These are phyloP conservation scores for Macrolepiota dolichaula DNA, from an alignment of 768 basidiomycete genomes.

Conservation along the genomic window DNA sequence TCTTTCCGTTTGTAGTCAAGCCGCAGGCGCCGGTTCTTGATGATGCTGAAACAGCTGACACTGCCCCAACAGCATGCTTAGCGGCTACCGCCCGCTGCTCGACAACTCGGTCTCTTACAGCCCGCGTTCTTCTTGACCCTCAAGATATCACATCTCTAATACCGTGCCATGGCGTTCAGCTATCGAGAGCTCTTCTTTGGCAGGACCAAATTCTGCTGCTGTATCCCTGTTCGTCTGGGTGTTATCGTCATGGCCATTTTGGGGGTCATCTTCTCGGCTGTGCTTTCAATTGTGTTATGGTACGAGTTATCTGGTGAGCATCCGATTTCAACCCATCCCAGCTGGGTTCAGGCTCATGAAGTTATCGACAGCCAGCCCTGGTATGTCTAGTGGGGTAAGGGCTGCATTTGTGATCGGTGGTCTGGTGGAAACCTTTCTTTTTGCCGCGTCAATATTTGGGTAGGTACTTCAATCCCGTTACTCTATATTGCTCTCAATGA, in stretches of 20 bases:
- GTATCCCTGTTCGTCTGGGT: slow-evolving; percentile 59
- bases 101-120: background rate
- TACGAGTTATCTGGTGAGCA: slow-evolving; percentile 57
- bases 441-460: slow-evolving; percentile 55
- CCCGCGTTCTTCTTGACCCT: background rate
- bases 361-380: slow-evolving; percentile 27
- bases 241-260: slow-evolving; percentile 53
- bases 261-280: slow-evolving; percentile 50
- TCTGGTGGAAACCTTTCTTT: slow-evolving; percentile 50
- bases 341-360: background rate
- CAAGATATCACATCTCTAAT: background rate
- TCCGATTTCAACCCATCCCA: background rate
- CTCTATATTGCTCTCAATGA: slow-evolving; percentile 19
- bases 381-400: slow-evolving; percentile 30
- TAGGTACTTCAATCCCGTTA: slow-evolving; percentile 22
- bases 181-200: slow-evolving; percentile 44
- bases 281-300: slow-evolving; percentile 55
- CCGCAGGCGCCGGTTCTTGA: background rate
- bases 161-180: slow-evolving; percentile 39
- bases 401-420: slow-evolving; percentile 47
- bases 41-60: slow-evolving; percentile 3
- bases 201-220: slow-evolving; percentile 57
- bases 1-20: background rate
- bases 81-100: background rate
- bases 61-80: slow-evolving; percentile 6